Conservation (phyloP, 208 protist genomes). For the Sergeia podlipaevii region DNA sequence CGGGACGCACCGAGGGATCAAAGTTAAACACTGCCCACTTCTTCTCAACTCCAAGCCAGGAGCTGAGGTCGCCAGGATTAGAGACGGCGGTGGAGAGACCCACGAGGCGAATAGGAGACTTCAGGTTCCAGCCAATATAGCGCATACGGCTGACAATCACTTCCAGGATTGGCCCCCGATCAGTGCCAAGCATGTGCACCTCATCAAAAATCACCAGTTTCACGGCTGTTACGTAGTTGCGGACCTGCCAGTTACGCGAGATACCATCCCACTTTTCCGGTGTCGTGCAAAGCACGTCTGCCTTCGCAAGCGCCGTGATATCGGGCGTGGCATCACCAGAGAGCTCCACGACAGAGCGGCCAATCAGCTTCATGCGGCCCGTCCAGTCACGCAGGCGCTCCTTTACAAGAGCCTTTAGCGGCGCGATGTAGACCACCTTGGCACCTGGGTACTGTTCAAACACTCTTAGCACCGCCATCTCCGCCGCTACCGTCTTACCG, state of each 20-base stretch:
- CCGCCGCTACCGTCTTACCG: constrained; percentile 99
- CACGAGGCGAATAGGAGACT: constrained; percentile 94
- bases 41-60: constrained; percentile 97
- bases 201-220: constrained; percentile 98
- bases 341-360: constrained; percentile 97
- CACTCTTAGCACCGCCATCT: constrained; percentile 98
- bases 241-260: constrained; percentile 97
- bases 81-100: constrained; percentile 99
- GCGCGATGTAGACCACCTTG: constrained; percentile 99
- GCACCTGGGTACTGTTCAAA: constrained; percentile 83
- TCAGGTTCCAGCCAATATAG: constrained; percentile 95
- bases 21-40: constrained; percentile 98
- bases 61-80: constrained; percentile 97
- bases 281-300: constrained; percentile 98
- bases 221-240: constrained; percentile 94
- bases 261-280: constrained; percentile 99
- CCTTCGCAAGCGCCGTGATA: constrained; percentile 85
- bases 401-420: constrained; percentile 99
- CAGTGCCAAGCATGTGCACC: constrained; percentile 99
- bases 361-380: constrained; percentile 87
- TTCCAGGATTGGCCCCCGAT: constrained; percentile 99
- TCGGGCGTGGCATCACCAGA: constrained; percentile 97
- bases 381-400: constrained; percentile 99
- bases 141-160: constrained; percentile 98
- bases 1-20: constrained; percentile 96